A percentile compares a stretch with the other conserved stretches of the same genome.
Evolutionary conservation across 2,329 filamentous ascomycete species (phyloP).

Genomic region (Madurella mycetomatis): DNA sequence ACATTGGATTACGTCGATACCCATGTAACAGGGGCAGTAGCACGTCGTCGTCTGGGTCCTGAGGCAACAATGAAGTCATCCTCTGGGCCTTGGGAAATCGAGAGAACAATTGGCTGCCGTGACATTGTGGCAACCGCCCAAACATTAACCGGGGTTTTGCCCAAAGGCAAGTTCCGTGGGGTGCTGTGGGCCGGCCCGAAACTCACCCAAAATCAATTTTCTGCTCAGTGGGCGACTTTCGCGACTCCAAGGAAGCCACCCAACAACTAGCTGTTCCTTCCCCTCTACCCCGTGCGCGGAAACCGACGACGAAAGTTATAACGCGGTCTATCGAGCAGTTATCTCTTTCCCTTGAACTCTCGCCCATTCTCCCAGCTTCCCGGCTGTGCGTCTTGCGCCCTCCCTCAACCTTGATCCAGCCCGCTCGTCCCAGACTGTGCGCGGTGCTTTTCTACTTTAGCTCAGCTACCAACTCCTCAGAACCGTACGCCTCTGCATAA

Average conservation of each 20-base stretch:
- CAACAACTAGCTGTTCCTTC: constrained; percentile 12
- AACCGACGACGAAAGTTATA: background rate
- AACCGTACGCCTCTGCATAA: background rate
- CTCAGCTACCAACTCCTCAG: background rate
- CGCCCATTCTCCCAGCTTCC: background rate
- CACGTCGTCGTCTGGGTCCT: too few species aligned
- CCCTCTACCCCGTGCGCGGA: background rate
- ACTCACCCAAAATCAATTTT: constrained; percentile 22
- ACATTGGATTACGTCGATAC: too few species aligned
- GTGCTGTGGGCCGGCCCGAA: constrained; percentile 18
- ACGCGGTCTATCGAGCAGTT: background rate
- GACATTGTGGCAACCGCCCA: background rate
- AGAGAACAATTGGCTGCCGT: too few species aligned
- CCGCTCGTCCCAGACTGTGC: background rate
- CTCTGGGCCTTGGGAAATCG: too few species aligned
- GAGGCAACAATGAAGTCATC: too few species aligned
- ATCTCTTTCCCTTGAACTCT: background rate
- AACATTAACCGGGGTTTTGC: background rate
- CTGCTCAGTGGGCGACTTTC: constrained; percentile 16
- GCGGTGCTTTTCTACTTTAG: background rate
- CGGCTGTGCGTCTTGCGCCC: background rate
- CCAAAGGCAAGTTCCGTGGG: constrained; percentile 19
- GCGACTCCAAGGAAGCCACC: constrained; percentile 17
- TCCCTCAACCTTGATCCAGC: background rate
- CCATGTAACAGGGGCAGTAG: too few species aligned